These are phyloP conservation scores for Salix koriyanagi DNA, from an alignment of 345 rosid species.

Conservation along the genomic window DNA sequence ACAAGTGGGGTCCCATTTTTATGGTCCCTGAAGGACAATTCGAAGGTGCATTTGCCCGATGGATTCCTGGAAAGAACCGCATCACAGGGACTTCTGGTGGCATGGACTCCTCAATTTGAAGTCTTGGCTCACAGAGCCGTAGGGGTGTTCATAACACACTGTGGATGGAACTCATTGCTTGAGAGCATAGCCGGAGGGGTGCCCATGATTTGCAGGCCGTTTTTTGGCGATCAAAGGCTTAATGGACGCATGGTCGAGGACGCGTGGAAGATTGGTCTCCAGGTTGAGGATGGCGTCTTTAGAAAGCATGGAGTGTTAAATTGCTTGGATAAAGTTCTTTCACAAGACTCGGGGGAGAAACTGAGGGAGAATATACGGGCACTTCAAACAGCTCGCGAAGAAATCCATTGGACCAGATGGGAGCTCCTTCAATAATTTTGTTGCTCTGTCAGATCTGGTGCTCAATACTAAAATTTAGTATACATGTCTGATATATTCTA, in stretches of 20 bases:
- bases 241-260: conserved; percentile 30
- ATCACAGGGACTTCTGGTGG: conserved; percentile 25
- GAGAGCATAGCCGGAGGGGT: conserved; percentile 36
- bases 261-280: conserved; percentile 26
- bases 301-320: conserved; percentile 14
- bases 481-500: too few relatives aligned
- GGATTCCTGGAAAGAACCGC: conserved; percentile 34
- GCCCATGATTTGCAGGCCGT: conserved; percentile 38
- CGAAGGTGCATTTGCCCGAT: conserved; percentile 22
- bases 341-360: conserved; percentile 13
- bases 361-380: conserved; percentile 16
- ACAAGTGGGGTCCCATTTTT: conserved; percentile 23
- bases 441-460: not conserved
- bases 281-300: conserved; percentile 14
- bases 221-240: conserved; percentile 31
- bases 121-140: conserved; percentile 24
- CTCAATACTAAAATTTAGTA: not conserved
- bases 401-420: conserved; percentile 14
- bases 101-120: conserved; percentile 38
- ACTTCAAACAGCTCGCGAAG: conserved; percentile 6
- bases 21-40: conserved; percentile 34
- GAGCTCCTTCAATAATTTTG: conserved; percentile 17
- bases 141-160: conserved; percentile 34
- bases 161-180: conserved; percentile 35
- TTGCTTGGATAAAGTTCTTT: conserved; percentile 4